phyloP scores from a whole-genome alignment of 805 yeast species.

The Hanseniaspora occidentalis region DNA sequence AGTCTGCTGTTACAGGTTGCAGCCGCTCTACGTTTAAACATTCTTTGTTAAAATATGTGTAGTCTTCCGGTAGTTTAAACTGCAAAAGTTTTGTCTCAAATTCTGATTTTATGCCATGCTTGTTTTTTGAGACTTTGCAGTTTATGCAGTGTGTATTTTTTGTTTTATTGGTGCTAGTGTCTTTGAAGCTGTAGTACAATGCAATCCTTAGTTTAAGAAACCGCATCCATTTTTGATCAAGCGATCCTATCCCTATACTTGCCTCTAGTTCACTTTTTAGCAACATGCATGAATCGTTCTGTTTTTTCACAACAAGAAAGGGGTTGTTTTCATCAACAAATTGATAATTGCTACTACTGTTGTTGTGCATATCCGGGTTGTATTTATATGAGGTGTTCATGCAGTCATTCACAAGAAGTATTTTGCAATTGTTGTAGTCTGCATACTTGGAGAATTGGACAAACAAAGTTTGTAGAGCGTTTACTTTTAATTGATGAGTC shows the following conservation, averaged over 20 bases:
- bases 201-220: slow-evolving; percentile 1
- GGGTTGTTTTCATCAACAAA: neutral
- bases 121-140: neutral
- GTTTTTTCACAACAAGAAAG: slow-evolving; percentile 4
- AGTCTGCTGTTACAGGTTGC: no score
- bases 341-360: neutral
- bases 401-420: slow-evolving; percentile 19
- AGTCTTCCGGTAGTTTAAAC: no score
- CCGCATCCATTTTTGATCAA: slow-evolving; percentile 5
- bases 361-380: slow-evolving; percentile 2
- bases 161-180: neutral
- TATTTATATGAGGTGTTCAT: slow-evolving; percentile 21
- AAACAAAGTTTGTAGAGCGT: slow-evolving; percentile 15
- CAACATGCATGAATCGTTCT: slow-evolving; percentile 1
- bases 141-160: no score
- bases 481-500: slow-evolving; percentile 20
- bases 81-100: no score
- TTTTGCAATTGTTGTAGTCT: slow-evolving; percentile 11
- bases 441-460: slow-evolving; percentile 20
- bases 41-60: neutral
- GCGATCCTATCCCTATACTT: slow-evolving; percentile 3
- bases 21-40: no score
- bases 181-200: slow-evolving; percentile 1
- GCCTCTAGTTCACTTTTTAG: slow-evolving; percentile 5
- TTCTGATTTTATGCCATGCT: neutral